These are phyloP conservation scores for Blastobotrys buckinghamii DNA, from an alignment of 1,139 yeast genomes.

Conservation along the genomic window DNA sequence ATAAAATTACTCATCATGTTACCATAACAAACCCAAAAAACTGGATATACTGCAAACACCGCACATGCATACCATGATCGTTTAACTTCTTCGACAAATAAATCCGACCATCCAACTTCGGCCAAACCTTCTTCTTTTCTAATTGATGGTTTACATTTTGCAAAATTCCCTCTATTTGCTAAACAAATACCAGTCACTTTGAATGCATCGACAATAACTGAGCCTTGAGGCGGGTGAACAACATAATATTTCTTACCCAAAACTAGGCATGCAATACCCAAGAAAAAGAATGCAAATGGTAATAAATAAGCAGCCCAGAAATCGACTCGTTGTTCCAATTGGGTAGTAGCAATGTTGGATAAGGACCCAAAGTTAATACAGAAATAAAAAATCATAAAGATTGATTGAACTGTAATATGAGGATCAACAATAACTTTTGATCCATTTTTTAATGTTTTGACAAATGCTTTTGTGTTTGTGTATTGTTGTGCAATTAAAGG, in stretches of 20 bases:
- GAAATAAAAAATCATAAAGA: constrained; percentile 74
- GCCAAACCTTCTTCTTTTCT: constrained; percentile 35
- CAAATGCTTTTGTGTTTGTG: constrained; percentile 50
- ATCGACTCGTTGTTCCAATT: constrained; percentile 62
- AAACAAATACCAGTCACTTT: background rate
- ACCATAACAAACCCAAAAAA: constrained; percentile 33
- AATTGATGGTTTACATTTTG: constrained; percentile 51
- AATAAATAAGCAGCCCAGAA: constrained; percentile 73
- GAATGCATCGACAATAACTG: constrained; percentile 47
- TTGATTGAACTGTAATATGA: constrained; percentile 62
- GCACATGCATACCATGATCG: constrained; percentile 59
- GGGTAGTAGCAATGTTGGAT: constrained; percentile 71
- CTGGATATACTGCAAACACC: constrained; percentile 55
- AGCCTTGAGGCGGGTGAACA: constrained; percentile 57
- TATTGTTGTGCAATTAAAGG: constrained; percentile 78
- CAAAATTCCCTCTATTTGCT: constrained; percentile 44
- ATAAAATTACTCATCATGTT: constrained; percentile 63
- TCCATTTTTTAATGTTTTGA: constrained; percentile 54
- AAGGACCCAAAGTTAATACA: constrained; percentile 77
- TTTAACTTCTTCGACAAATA: constrained; percentile 57
- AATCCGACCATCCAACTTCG: constrained; percentile 43
- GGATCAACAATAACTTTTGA: constrained; percentile 68
- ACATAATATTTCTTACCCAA: constrained; percentile 56
- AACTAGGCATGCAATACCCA: constrained; percentile 46
- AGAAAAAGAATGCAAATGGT: constrained; percentile 61